Conservation (phyloP, 495 filamentous ascomycete genomes). For the Neurospora sp. region DNA sequence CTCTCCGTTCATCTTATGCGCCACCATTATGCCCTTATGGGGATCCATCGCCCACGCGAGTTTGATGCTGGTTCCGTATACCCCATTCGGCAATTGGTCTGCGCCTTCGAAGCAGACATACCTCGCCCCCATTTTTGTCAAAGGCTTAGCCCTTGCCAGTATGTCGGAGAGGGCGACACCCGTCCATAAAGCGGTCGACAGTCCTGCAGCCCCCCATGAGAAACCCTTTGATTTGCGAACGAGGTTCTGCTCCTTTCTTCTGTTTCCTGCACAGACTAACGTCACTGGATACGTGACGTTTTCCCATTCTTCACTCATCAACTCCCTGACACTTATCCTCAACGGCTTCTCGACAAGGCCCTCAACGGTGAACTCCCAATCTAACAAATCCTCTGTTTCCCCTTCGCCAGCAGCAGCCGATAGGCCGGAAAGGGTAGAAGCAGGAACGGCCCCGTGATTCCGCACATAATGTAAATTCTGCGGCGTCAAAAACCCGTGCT, state of each 20-base stretch:
- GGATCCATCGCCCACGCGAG: conserved; percentile 83
- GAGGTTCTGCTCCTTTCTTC: conserved; percentile 89
- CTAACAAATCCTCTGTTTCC: conserved; percentile 14
- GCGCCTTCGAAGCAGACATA: conserved; percentile 94
- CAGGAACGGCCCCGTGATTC: conserved; percentile 84
- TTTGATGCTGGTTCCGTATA: conserved; percentile 78
- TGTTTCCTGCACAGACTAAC: conserved; percentile 87
- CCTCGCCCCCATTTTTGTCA: conserved; percentile 49
- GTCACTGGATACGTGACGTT: conserved; percentile 84
- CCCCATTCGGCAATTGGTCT: conserved; percentile 81
- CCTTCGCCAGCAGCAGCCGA: neutral
- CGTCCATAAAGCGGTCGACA: conserved; percentile 87
- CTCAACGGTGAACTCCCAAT: conserved; percentile 82
- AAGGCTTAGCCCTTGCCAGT: conserved; percentile 55
- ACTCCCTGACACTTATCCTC: conserved; percentile 61
- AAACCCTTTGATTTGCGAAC: conserved; percentile 92
- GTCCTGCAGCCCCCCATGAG: conserved; percentile 85
- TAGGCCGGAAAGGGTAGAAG: conserved; percentile 49
- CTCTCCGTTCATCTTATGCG: conserved; percentile 91
- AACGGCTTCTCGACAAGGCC: conserved; percentile 75
- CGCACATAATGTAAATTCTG: conserved; percentile 95
- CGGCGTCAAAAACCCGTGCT: conserved; percentile 83
- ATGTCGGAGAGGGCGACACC: conserved; percentile 71
- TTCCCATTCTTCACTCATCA: conserved; percentile 59
- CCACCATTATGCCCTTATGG: conserved; percentile 79